Conservation (phyloP, 129 eudicot genomes). For the Artemisia tridentata region DNA sequence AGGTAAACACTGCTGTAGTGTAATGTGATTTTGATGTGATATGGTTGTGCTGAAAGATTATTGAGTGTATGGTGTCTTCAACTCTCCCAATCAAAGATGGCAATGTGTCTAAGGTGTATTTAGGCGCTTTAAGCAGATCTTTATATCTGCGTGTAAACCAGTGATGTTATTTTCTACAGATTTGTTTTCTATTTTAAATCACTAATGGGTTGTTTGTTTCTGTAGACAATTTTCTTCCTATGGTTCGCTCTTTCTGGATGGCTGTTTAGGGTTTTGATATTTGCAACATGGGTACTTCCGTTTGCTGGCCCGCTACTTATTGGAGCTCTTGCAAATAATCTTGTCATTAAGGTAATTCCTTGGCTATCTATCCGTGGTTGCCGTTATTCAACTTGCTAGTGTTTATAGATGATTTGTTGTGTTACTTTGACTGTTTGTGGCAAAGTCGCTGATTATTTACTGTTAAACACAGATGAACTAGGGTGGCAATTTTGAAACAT, state of each 20-base stretch:
- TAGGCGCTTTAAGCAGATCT: background rate
- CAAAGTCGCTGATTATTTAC: background rate
- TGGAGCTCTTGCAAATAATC: constrained; percentile 72
- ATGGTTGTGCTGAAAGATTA: background rate
- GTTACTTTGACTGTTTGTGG: background rate
- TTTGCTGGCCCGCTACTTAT: constrained; percentile 81
- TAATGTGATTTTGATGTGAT: background rate
- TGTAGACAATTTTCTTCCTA: constrained; percentile 78
- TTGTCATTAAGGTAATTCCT: constrained; percentile 64
- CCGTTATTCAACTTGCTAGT: background rate
- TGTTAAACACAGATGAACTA: background rate
- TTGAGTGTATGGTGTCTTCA: background rate
- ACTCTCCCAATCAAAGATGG: background rate
- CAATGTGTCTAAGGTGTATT: background rate
- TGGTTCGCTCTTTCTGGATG: constrained; percentile 98
- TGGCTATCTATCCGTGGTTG: background rate
- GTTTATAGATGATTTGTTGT: background rate
- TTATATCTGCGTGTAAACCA: background rate
- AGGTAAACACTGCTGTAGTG: background rate
- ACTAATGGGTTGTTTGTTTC: background rate
- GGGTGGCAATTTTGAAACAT: background rate
- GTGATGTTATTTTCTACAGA: background rate
- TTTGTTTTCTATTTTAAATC: background rate
- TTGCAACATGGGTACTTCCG: constrained; percentile 82
- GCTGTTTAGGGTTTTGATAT: constrained; percentile 65